Conservation (phyloP, 768 basidiomycete genomes). For the Termitomyces sp. region DNA sequence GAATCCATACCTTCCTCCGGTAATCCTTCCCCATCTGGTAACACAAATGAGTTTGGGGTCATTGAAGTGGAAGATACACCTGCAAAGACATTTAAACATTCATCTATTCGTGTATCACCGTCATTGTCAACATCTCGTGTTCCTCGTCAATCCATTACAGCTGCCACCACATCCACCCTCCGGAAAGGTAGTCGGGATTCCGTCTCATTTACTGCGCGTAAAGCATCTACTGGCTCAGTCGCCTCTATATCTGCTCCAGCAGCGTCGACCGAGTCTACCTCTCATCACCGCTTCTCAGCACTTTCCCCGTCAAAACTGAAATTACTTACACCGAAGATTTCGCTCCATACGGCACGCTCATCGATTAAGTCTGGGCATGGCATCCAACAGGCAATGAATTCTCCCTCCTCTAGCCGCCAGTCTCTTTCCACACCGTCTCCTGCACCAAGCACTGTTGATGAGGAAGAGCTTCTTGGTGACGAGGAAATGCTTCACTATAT, state of each 20-base stretch:
- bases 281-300: constrained; percentile 64
- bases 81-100: constrained; percentile 44
- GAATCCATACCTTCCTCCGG: constrained; percentile 45
- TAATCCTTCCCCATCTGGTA: constrained; percentile 57
- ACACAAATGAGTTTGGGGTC: constrained; percentile 76
- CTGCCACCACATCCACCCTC: constrained; percentile 36
- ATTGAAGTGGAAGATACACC: constrained; percentile 55
- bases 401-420: constrained; percentile 68
- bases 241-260: constrained; percentile 56
- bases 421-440: constrained; percentile 85
- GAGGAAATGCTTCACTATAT: constrained; percentile 98
- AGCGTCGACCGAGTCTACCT: constrained; percentile 32
- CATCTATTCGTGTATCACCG: constrained; percentile 63
- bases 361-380: constrained; percentile 43
- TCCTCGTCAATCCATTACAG: constrained; percentile 56
- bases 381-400: constrained; percentile 43
- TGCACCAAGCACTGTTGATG: constrained; percentile 67
- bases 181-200: constrained; percentile 77
- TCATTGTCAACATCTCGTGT: constrained; percentile 52
- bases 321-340: constrained; percentile 73
- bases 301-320: constrained; percentile 84
- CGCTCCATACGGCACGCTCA: constrained; percentile 49
- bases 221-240: constrained; percentile 80
- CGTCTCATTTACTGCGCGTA: constrained; percentile 71
- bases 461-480: constrained; percentile 85